phyloP scores from a whole-genome alignment of 495 filamentous ascomycete genomes.

The Aspergillus heteromorphus region DNA sequence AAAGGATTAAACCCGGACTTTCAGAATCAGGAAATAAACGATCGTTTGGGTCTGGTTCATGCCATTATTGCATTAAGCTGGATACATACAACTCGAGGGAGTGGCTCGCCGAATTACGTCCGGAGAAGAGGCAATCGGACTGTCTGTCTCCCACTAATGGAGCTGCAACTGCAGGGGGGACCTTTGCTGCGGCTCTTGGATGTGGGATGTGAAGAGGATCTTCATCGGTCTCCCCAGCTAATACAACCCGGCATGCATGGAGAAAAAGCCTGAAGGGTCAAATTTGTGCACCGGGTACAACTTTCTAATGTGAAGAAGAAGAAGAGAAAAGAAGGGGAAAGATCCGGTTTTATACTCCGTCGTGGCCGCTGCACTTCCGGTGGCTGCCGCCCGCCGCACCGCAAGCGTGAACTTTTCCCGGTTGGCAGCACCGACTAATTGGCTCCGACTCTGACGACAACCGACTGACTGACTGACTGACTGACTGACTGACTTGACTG shows the following conservation, averaged over 20 bases:
- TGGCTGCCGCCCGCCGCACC: constrained; percentile 18
- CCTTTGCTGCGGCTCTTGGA: constrained; percentile 61
- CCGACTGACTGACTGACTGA: not conserved
- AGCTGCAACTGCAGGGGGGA: constrained; percentile 43
- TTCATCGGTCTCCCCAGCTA: constrained; percentile 61
- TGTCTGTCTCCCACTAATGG: constrained; percentile 41
- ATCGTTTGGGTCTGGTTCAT: constrained; percentile 11
- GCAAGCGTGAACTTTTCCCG: not conserved
- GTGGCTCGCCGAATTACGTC: no score
- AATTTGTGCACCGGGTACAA: constrained; percentile 62
- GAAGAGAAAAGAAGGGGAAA: constrained; percentile 28
- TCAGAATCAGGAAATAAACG: no score
- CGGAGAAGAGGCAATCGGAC: no score
- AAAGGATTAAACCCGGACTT: not conserved
- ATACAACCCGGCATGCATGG: constrained; percentile 58
- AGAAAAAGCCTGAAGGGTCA: constrained; percentile 48
- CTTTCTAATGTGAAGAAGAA: constrained; percentile 44
- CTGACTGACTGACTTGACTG: not conserved
- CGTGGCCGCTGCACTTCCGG: constrained; percentile 23
- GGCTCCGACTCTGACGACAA: not conserved
- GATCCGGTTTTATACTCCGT: constrained; percentile 16
- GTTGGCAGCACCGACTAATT: not conserved
- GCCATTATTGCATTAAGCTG: constrained; percentile 19
- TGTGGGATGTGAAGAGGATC: constrained; percentile 40
- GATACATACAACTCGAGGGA: constrained; percentile 4